phyloP scores from a whole-genome alignment of 2,329 filamentous ascomycete species.

The Cyphellophora europaea region DNA sequence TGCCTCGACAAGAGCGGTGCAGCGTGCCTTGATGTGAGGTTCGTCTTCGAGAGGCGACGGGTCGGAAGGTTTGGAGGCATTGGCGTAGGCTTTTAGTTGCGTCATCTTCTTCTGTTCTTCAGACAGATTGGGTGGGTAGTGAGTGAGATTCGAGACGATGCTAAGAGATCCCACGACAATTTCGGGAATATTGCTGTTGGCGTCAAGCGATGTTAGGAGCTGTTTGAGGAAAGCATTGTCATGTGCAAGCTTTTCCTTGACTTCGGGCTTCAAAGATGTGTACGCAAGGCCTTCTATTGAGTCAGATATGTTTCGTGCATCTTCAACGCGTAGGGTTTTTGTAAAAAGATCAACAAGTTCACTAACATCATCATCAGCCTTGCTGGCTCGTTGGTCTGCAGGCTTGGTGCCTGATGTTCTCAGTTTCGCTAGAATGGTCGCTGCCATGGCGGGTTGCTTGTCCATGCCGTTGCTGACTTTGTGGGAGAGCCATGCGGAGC shows the following conservation, averaged over 20 bases:
- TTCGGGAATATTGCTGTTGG: constrained; percentile 53
- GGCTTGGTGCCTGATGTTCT: constrained; percentile 23
- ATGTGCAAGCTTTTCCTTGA: constrained; percentile 70
- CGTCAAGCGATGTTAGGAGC: constrained; percentile 45
- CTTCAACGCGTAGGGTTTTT: constrained; percentile 27
- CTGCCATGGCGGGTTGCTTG: constrained; percentile 43
- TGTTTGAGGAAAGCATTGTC: constrained; percentile 60
- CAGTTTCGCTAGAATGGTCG: constrained; percentile 65
- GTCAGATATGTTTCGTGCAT: constrained; percentile 53
- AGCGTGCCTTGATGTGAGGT: constrained; percentile 64
- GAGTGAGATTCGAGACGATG: constrained; percentile 75
- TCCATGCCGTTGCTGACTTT: constrained; percentile 65
- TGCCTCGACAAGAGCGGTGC: constrained; percentile 67
- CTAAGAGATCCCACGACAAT: constrained; percentile 78
- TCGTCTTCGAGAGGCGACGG: constrained; percentile 65
- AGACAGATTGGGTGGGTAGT: constrained; percentile 65
- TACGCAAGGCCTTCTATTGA: constrained; percentile 89
- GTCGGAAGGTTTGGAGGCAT: constrained; percentile 61
- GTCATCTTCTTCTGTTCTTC: constrained; percentile 90
- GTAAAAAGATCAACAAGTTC: constrained; percentile 48
- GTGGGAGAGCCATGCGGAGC: constrained; percentile 77
- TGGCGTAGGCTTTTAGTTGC: constrained; percentile 89
- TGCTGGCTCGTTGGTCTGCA: constrained; percentile 24
- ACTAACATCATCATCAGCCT: constrained; percentile 35
- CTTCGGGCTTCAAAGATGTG: constrained; percentile 71